Percentiles rank a stretch among this genome's conserved stretches.
Evolutionary conservation across 208 protist genomes (phyloP).

Genomic region (Leishmania guyanensis): DNA sequence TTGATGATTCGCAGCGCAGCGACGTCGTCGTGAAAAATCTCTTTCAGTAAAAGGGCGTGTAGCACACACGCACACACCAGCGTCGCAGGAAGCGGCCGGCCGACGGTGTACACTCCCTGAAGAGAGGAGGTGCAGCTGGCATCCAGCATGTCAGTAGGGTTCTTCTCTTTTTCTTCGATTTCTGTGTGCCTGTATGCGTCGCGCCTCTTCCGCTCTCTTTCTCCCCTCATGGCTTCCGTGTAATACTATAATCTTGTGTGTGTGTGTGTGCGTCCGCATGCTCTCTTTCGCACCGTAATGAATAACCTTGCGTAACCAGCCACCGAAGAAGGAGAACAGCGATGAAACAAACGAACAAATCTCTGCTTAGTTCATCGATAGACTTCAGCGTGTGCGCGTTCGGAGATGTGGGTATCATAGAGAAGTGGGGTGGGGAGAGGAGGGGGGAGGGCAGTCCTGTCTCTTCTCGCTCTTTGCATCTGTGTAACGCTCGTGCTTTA

Average conservation of each 20-base stretch:
- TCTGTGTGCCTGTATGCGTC: neutral
- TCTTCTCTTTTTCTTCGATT: neutral
- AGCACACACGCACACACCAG: neutral
- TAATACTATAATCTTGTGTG: neutral
- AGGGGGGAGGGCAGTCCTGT: no score
- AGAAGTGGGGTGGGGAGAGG: no score
- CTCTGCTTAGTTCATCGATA: neutral
- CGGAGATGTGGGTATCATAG: no score
- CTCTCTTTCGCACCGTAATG: neutral
- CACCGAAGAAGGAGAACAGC: neutral
- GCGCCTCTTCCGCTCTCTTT: neutral
- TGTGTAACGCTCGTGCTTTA: neutral
- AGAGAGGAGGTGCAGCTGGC: neutral
- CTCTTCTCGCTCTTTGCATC: neutral
- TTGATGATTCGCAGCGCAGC: conserved; percentile 60
- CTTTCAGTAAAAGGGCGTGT: conserved; percentile 57
- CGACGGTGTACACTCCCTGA: neutral
- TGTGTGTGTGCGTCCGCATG: neutral
- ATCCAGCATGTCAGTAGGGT: neutral
- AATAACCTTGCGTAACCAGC: neutral
- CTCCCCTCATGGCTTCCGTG: neutral
- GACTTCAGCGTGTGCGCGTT: no score
- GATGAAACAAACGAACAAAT: neutral
- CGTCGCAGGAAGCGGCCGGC: neutral
- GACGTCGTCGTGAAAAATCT: conserved; percentile 74